phyloP scores from a whole-genome alignment of 2,329 filamentous ascomycete genomes.

The Davidsoniella virescens region DNA sequence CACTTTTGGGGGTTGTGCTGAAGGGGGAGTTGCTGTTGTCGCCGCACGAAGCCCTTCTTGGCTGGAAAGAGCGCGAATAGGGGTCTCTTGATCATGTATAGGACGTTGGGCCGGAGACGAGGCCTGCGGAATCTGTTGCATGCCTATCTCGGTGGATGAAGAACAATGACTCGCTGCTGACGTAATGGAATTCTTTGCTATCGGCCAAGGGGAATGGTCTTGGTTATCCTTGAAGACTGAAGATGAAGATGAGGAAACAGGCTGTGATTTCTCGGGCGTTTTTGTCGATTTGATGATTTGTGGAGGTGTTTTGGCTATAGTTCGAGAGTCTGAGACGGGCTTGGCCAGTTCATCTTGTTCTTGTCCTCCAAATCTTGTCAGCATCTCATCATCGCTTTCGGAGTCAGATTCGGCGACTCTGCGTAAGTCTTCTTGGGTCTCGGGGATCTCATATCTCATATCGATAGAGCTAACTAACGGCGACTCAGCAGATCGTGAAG shows the following conservation, averaged over 20 bases:
- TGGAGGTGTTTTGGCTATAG: neutral
- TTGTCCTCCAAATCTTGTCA: too few relatives aligned
- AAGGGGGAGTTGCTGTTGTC: neutral
- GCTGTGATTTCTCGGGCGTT: neutral
- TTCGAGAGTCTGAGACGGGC: too few relatives aligned
- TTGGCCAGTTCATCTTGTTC: too few relatives aligned
- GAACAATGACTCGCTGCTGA: neutral
- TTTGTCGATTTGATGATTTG: too few relatives aligned
- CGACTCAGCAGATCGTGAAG: neutral
- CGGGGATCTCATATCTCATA: neutral
- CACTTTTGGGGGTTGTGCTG: neutral
- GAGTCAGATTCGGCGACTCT: neutral
- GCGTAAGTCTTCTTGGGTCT: neutral
- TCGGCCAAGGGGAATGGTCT: neutral
- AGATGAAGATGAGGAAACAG: neutral
- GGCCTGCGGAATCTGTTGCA: neutral
- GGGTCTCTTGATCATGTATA: neutral
- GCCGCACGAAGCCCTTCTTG: neutral
- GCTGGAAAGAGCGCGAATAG: neutral
- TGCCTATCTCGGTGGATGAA: conserved; percentile 4
- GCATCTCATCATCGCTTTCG: neutral
- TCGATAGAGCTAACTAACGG: neutral
- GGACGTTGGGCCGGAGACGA: neutral
- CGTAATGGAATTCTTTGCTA: neutral
- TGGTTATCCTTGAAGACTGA: neutral